Percentiles rank a stretch among this genome's conserved stretches.
Evolutionary conservation across 805 yeast genomes (phyloP).

Genomic region (Candida bentonensis): DNA sequence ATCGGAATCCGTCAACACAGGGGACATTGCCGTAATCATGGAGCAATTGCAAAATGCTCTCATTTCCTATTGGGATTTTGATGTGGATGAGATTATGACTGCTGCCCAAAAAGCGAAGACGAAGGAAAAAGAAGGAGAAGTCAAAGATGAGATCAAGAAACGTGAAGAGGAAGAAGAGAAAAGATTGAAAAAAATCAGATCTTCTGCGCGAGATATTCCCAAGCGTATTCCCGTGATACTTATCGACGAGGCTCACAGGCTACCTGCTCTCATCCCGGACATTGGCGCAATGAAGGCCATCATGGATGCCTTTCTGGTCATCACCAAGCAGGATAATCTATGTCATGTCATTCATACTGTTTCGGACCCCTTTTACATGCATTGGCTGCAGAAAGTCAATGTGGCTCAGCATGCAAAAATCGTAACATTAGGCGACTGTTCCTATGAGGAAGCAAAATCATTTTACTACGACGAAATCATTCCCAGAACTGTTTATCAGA

Average conservation of each 20-base stretch:
- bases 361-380: slow-evolving; percentile 12
- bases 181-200: neutral
- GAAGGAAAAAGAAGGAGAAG: slow-evolving; percentile 1
- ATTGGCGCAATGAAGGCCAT: slow-evolving; percentile 7
- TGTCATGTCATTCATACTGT: slow-evolving; percentile 12
- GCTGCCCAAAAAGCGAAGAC: slow-evolving; percentile 4
- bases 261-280: slow-evolving; percentile 3
- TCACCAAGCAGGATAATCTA: slow-evolving; percentile 11
- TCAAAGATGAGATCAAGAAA: neutral
- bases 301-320: slow-evolving; percentile 10
- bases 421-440: slow-evolving; percentile 10
- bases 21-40: slow-evolving; percentile 8
- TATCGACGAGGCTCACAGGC: slow-evolving; percentile 11
- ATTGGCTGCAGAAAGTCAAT: neutral
- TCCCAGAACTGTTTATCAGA: slow-evolving; percentile 7
- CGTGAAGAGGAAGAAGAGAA: neutral
- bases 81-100: slow-evolving; percentile 6
- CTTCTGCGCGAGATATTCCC: slow-evolving; percentile 1
- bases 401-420: slow-evolving; percentile 8
- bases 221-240: slow-evolving; percentile 9
- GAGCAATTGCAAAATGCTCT: slow-evolving; percentile 7
- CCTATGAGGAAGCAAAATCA: slow-evolving; percentile 5
- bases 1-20: slow-evolving; percentile 2
- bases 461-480: slow-evolving; percentile 7
- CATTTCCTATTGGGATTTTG: slow-evolving; percentile 11